phyloP scores from a whole-genome alignment of 2,329 filamentous ascomycete genomes.

The Lasiodiplodia sp. region DNA sequence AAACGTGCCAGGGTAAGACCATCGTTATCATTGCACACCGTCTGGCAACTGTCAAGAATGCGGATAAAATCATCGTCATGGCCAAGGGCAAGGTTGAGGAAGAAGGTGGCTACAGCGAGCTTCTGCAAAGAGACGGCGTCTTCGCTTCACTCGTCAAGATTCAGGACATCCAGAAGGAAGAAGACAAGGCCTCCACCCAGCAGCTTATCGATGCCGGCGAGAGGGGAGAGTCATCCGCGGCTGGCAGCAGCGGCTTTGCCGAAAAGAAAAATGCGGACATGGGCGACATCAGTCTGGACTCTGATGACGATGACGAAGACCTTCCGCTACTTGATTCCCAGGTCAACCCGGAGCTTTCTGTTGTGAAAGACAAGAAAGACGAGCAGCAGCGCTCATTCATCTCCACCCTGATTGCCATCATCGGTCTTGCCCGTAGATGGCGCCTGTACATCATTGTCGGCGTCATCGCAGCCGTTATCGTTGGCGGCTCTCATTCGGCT shows the following conservation, averaged over 20 bases:
- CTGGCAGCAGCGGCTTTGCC: background rate
- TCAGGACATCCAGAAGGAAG: slow-evolving; percentile 24
- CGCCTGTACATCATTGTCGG: slow-evolving; percentile 7
- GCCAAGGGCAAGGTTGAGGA: slow-evolving; percentile 49
- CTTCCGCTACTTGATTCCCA: slow-evolving; percentile 21
- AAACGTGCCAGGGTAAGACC: slow-evolving; percentile 51
- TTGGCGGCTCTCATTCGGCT: slow-evolving; percentile 5
- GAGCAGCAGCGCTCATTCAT: slow-evolving; percentile 15
- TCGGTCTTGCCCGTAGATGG: slow-evolving; percentile 10
- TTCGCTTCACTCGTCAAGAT: slow-evolving; percentile 44
- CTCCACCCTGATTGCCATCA: slow-evolving; percentile 8
- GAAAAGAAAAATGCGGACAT: slow-evolving; percentile 10
- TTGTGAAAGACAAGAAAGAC: background rate
- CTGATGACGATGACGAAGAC: slow-evolving; percentile 7
- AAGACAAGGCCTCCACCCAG: background rate
- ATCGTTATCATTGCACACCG: slow-evolving; percentile 53
- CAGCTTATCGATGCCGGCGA: slow-evolving; percentile 5
- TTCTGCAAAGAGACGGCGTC: slow-evolving; percentile 47
- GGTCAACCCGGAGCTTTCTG: background rate
- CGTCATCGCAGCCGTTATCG: slow-evolving; percentile 10
- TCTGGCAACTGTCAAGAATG: slow-evolving; percentile 47
- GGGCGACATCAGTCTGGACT: slow-evolving; percentile 10
- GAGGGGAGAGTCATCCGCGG: slow-evolving; percentile 6
- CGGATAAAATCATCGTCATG: slow-evolving; percentile 52
- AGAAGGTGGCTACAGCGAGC: slow-evolving; percentile 48